Evolutionary conservation across 2,329 filamentous ascomycete species (phyloP).

Genomic region (Aspergillus persii): DNA sequence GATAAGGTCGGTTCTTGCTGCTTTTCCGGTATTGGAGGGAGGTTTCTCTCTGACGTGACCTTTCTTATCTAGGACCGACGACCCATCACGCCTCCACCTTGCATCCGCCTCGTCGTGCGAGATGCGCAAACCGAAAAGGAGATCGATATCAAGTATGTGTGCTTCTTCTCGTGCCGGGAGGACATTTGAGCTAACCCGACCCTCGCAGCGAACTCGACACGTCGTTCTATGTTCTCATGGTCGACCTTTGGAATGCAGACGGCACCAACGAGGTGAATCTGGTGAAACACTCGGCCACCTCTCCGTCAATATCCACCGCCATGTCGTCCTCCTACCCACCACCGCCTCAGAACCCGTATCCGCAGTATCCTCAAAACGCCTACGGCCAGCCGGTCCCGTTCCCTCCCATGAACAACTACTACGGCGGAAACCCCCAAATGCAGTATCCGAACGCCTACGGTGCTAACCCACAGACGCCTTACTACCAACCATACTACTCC

Average conservation of each 20-base stretch:
- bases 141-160: slow-evolving; percentile 73
- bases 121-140: slow-evolving; percentile 74
- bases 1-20: slow-evolving; percentile 69
- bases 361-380: slow-evolving; percentile 37
- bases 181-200: slow-evolving; percentile 11
- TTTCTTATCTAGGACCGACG: slow-evolving; percentile 68
- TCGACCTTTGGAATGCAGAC: slow-evolving; percentile 66
- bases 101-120: slow-evolving; percentile 76
- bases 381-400: slow-evolving; percentile 42
- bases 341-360: slow-evolving; percentile 39
- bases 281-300: slow-evolving; percentile 62
- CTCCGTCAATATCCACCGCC: slow-evolving; percentile 77
- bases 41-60: slow-evolving; percentile 11
- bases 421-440: slow-evolving; percentile 31
- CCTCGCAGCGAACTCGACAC: slow-evolving; percentile 64
- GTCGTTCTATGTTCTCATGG: slow-evolving; percentile 65
- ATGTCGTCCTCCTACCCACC: slow-evolving; percentile 72
- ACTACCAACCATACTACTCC: slow-evolving; percentile 33
- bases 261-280: slow-evolving; percentile 65
- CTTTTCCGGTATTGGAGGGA: not conserved
- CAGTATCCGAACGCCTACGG: slow-evolving; percentile 37
- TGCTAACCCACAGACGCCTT: slow-evolving; percentile 26
- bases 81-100: slow-evolving; percentile 93
- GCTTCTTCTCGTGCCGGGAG: not conserved
- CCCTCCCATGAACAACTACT: slow-evolving; percentile 38